These are phyloP conservation scores for Middelhovenomyces tepae DNA, from an alignment of 805 yeast species.

Conservation along the genomic window DNA sequence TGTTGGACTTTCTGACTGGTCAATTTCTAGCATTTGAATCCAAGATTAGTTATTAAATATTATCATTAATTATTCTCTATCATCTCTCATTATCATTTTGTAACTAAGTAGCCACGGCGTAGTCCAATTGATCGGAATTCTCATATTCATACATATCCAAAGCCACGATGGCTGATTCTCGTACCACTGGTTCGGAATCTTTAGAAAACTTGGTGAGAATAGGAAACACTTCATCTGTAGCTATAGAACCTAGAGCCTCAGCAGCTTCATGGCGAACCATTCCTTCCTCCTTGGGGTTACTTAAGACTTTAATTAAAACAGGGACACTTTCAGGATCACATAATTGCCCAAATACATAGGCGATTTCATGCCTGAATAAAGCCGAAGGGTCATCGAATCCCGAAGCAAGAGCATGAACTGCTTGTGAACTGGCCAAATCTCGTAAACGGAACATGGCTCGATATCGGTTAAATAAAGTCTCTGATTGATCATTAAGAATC, in stretches of 20 bases:
- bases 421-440: conserved; percentile 89
- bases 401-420: conserved; percentile 81
- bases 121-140: conserved; percentile 73
- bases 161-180: conserved; percentile 96
- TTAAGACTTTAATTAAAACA: conserved; percentile 70
- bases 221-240: conserved; percentile 91
- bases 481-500: conserved; percentile 64
- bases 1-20: too few species aligned
- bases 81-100: too few species aligned
- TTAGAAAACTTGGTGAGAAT: conserved; percentile 68
- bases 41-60: too few species aligned
- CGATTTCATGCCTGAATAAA: conserved; percentile 93
- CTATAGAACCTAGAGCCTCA: conserved; percentile 95
- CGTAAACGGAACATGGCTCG: conserved; percentile 97
- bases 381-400: conserved; percentile 91
- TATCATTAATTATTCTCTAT: too few species aligned
- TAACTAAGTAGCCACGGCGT: conserved; percentile 42
- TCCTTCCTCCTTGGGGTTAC: conserved; percentile 74
- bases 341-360: conserved; percentile 96
- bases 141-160: conserved; percentile 97
- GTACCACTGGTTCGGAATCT: conserved; percentile 82
- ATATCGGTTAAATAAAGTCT: conserved; percentile 85
- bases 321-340: conserved; percentile 92
- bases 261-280: conserved; percentile 99
- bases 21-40: too few species aligned